Conservation (phyloP, 2,329 filamentous ascomycete genomes). For the Orbilia ellipsospora region DNA sequence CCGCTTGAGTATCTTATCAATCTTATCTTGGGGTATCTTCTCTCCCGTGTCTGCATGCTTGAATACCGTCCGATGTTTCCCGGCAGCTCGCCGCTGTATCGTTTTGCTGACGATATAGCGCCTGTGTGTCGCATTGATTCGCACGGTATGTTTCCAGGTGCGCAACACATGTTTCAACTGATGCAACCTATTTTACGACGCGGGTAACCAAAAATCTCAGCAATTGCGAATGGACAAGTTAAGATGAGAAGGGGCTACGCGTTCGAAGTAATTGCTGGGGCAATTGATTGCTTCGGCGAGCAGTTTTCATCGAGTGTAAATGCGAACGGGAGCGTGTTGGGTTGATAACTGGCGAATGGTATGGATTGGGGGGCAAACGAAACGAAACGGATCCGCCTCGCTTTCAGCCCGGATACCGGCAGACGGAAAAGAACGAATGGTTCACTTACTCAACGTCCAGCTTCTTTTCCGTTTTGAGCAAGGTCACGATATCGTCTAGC, state of each 20-base stretch:
- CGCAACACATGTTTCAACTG: conserved; percentile 53
- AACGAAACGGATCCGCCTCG: background rate
- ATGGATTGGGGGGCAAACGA: background rate
- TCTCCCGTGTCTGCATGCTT: conserved; percentile 44
- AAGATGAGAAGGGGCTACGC: too few species aligned
- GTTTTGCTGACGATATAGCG: conserved; percentile 51
- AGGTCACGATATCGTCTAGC: conserved; percentile 45
- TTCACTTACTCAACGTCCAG: conserved; percentile 46
- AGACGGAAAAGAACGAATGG: background rate
- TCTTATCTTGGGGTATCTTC: conserved; percentile 47
- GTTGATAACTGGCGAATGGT: background rate
- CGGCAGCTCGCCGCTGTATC: conserved; percentile 38
- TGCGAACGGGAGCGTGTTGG: background rate
- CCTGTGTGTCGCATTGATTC: conserved; percentile 48
- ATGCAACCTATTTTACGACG: conserved; percentile 32
- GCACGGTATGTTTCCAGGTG: conserved; percentile 48
- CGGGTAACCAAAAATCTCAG: conserved; percentile 23
- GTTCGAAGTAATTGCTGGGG: background rate
- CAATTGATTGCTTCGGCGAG: conserved; percentile 1
- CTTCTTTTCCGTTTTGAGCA: conserved; percentile 39
- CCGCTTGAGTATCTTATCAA: conserved; percentile 48
- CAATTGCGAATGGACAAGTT: background rate
- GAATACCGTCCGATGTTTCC: conserved; percentile 43
- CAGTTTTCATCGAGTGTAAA: conserved; percentile 17
- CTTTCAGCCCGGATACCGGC: background rate